phyloP scores from a whole-genome alignment of 1,284 basidiomycete genomes.

The Vanrija pseudolonga region DNA sequence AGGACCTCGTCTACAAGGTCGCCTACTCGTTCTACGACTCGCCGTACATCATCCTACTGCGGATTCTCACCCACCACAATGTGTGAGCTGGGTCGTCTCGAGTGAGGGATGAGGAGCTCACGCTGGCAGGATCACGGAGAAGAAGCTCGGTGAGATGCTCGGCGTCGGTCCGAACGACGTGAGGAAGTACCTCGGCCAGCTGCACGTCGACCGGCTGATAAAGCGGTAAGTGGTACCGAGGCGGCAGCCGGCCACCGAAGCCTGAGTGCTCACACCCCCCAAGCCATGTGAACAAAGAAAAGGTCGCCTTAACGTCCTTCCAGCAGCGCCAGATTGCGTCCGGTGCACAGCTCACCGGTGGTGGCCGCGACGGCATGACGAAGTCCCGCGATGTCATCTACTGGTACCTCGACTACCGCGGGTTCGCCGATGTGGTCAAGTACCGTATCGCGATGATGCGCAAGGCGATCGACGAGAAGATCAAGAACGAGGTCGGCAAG shows the following conservation, averaged over 20 bases:
- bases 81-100: slow-evolving; percentile 59
- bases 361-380: slow-evolving; percentile 5
- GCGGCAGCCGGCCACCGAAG: not conserved
- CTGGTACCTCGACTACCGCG: slow-evolving; percentile 93
- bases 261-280: not conserved
- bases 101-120: not conserved
- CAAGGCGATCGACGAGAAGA: slow-evolving; percentile 76
- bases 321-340: slow-evolving; percentile 18
- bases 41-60: slow-evolving; percentile 84
- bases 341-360: slow-evolving; percentile 2
- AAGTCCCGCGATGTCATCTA: slow-evolving; percentile 58
- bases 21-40: slow-evolving; percentile 91
- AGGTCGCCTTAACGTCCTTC: slow-evolving; percentile 30
- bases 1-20: slow-evolving; percentile 79
- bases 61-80: slow-evolving; percentile 83
- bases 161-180: slow-evolving; percentile 89
- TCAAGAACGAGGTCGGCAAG: slow-evolving; percentile 83
- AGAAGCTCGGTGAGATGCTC: slow-evolving; percentile 76
- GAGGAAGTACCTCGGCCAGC: slow-evolving; percentile 81
- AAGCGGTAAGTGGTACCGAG: slow-evolving; percentile 65
- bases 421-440: slow-evolving; percentile 95
- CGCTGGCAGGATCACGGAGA: slow-evolving; percentile 28
- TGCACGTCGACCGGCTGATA: slow-evolving; percentile 79
- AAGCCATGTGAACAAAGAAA: slow-evolving; percentile 48
- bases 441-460: slow-evolving; percentile 96